Evolutionary conservation across 352 stramenopile species (phyloP), one percentile per base, ranked within the genome.

Genomic region (Phytophthora cactorum): DNA sequence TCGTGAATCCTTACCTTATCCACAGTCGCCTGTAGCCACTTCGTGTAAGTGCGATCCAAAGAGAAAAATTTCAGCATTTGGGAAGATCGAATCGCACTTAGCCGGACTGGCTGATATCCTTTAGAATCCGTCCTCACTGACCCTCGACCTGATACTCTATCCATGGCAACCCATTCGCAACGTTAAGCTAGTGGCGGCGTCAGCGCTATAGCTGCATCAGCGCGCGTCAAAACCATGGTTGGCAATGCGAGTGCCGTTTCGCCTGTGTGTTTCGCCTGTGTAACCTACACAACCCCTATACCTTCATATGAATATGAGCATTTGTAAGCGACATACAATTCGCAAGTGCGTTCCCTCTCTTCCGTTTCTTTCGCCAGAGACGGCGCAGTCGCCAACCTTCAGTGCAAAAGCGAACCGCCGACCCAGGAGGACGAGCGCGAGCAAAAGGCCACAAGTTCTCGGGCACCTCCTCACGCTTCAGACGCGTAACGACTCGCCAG

Each of bases 331-430:
- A 5, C 11, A 32, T 45, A 54, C 29, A 41, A 52, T 39, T 22
- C 12, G 25, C 51, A 52, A 58, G 52, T 38, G 12, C 2, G 45
- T 32, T 50, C 50, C 55, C 55, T 57, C 55, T 61, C 59, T 68
- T 72, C 52, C 65, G 52, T 68, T 72, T 72, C 39, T 50, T 56
- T 70, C 54, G 52, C 45, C 22, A 54, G 44, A 68, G 51, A 39
- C 28, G 47, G 27, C 53, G 22, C 39, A 57, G 46, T 59, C 14
- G 28, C 62, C 36, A 66, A 55, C 44, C 17, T 59, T 70, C 64
- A 72, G 64, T 66, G 34, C 59, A 62, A 49, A 72, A 72, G 51
- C 34, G 44, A 72, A 56, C 47, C 43, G 11, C 47, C 43, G 11
- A 14, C 43, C n/a, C 22, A 50, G 22, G 43, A 50, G 45, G 32